Base-by-base conservation (phyloP, 768 basidiomycete species). In the Nidularia sp. region DNA sequence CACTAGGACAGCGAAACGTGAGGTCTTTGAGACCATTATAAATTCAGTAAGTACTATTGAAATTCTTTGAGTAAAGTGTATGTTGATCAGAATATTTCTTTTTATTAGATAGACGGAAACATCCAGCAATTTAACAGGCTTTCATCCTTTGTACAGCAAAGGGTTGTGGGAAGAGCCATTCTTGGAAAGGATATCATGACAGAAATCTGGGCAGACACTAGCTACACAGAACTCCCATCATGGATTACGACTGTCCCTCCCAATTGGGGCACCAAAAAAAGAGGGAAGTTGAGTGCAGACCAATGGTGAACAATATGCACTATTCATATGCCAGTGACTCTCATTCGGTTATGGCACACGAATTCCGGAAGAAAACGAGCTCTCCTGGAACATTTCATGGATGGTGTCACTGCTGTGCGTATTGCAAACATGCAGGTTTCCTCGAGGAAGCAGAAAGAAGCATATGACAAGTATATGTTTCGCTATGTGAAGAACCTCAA, bases 221-320 rank as follows among this genome's bases (percentile, higher is more conserved):
- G 34, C 5, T 49, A 34, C 4, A 69, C 66, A 0, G 45, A 44
- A 22, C 56, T 70, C 2, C 71, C 69, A 0, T 58, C 56, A 0
- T 73, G 71, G 69, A 55, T 73, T 2, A 56, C 52, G 0, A 50
- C 50, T 4, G 66, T 63, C 0, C 71, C 72, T 2, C 48, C n/a
- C 1, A 60, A 68, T 41, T 67, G 69, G 63, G 70, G 69, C 0
- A 67, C 65, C 1, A 41, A 62, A 0, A 31, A 55, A 1, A 58
- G 59, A 4, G 70, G 71, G 0, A 69, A 70, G 46, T 60, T 73
- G 4, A 69, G 58, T 36, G 66, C 66, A 5, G 56, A 67, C 47
- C 56, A 65, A n/a, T 66, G 64, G 63, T 49, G 57, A 1, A 48
- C 65, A 6, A 54, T 67, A n/a, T 62, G 63, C 53, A 60, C 58